Conservation (phyloP, 768 basidiomycete genomes). For the Neoboletus subvelutipes region DNA sequence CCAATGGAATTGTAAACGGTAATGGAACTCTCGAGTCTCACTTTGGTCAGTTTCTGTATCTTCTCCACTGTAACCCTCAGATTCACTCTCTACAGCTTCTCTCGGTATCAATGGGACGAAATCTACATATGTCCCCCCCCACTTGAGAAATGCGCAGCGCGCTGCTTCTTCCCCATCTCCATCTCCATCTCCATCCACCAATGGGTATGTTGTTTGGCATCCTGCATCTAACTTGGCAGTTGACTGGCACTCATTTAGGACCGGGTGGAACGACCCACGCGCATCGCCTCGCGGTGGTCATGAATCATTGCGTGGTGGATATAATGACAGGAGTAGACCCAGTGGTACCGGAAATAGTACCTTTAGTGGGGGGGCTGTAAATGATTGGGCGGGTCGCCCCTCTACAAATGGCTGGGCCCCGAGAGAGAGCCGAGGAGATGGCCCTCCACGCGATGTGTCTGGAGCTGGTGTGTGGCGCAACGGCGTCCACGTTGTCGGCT, state of each 20-base stretch:
- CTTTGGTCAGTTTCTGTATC: conserved; percentile 53
- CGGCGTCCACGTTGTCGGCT: conserved; percentile 81
- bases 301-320: conserved; percentile 42
- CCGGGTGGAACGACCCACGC: conserved; percentile 76
- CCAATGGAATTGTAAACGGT: conserved; percentile 89
- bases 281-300: conserved; percentile 58
- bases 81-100: conserved; percentile 48
- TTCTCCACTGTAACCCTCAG: background rate
- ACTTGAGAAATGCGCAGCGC: conserved; percentile 84
- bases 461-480: conserved; percentile 79
- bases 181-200: conserved; percentile 33
- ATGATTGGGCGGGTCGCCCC: conserved; percentile 45
- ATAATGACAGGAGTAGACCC: conserved; percentile 36
- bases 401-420: conserved; percentile 40
- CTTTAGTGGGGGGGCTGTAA: conserved; percentile 26
- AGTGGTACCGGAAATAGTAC: conserved; percentile 43
- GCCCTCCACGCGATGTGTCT: conserved; percentile 50
- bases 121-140: conserved; percentile 87
- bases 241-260: conserved; percentile 40
- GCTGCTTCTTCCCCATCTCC: conserved; percentile 58
- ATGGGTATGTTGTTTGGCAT: conserved; percentile 48
- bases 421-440: conserved; percentile 32
- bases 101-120: conserved; percentile 68
- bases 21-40: conserved; percentile 68
- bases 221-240: conserved; percentile 12